Conservation (phyloP, 441 rosid genomes). For the Adansonia madagascariensis region DNA sequence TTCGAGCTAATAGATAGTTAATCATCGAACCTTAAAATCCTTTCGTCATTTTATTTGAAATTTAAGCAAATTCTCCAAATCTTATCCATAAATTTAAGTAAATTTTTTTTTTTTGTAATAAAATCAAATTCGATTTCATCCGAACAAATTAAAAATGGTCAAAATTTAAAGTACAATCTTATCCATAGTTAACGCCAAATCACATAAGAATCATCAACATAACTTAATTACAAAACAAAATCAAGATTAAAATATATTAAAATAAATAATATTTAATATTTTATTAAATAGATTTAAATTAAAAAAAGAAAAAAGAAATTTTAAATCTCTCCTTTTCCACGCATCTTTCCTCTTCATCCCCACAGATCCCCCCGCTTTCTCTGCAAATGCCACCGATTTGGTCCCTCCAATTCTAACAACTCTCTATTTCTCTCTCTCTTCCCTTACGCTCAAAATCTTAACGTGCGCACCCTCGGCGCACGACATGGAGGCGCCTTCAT, state of each 20-base stretch:
- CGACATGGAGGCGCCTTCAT: constrained; percentile 68
- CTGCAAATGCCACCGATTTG: constrained; percentile 16
- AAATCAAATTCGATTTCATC: neutral
- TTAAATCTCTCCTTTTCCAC: neutral
- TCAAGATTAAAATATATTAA: neutral
- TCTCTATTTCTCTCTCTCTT: neutral
- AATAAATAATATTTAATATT: neutral
- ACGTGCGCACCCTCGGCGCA: constrained; percentile 40
- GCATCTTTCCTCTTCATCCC: neutral
- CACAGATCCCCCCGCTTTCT: constrained; percentile 10
- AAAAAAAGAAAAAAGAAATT: too few relatives aligned
- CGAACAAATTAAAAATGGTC: neutral
- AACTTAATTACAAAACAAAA: neutral
- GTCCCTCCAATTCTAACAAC: constrained; percentile 3
- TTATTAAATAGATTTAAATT: neutral
- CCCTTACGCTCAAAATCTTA: constrained; percentile 18
- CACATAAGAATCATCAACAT: neutral
- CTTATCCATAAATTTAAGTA: neutral
- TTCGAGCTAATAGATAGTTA: too few relatives aligned
- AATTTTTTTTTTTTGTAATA: neutral
- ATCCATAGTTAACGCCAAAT: neutral
- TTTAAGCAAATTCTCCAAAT: neutral
- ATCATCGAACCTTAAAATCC: too few relatives aligned
- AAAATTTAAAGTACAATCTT: neutral
- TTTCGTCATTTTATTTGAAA: too few relatives aligned